phyloP scores from a whole-genome alignment of 208 protist genomes.

The Trypanosoma avium region DNA sequence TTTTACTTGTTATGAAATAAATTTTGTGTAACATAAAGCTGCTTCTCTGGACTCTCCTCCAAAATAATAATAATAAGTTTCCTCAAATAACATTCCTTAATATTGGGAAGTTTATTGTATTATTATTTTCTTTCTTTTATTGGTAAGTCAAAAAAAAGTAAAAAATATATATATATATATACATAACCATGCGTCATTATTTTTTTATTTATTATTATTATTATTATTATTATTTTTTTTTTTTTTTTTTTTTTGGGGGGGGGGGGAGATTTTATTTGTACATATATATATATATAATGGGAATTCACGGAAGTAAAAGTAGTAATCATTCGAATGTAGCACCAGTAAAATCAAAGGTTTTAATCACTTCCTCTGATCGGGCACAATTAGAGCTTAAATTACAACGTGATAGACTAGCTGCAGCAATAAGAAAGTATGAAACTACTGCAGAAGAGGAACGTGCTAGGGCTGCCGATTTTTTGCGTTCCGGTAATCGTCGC shows the following conservation, averaged over 20 bases:
- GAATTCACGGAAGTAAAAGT: slow-evolving; percentile 1
- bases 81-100: no score
- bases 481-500: slow-evolving; percentile 62
- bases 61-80: no score
- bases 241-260: not conserved
- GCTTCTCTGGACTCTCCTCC: no score
- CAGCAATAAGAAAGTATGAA: slow-evolving; percentile 71
- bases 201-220: slow-evolving; percentile 1
- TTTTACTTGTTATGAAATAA: no score
- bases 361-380: slow-evolving; percentile 69
- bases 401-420: slow-evolving; percentile 71
- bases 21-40: no score
- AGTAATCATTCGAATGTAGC: not conserved
- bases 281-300: slow-evolving; percentile 8
- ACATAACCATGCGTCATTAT: no score
- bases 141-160: no score
- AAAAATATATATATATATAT: no score
- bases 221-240: slow-evolving; percentile 14
- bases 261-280: not conserved
- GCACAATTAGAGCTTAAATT: slow-evolving; percentile 81
- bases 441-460: slow-evolving; percentile 46
- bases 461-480: slow-evolving; percentile 62
- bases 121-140: no score
- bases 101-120: no score
- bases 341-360: not conserved